Base-by-base conservation (phyloP, 805 yeast genomes). In the Schizosaccharomyces cryophilus region DNA sequence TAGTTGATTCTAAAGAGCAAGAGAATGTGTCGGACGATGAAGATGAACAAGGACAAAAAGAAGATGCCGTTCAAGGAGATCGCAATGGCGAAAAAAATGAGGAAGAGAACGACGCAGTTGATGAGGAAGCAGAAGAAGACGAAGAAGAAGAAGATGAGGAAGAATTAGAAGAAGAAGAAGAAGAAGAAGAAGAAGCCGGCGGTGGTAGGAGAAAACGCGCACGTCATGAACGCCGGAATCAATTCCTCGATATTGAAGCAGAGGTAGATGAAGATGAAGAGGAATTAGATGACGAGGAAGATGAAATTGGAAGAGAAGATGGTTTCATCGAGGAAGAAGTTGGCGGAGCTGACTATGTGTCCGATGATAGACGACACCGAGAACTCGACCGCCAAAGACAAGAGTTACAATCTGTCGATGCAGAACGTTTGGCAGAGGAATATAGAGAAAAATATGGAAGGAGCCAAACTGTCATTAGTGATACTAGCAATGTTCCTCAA, bases 211-310 rank as follows among this genome's bases (percentile, higher is more conserved):
- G 71, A 54, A 70, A 72, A 60, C 66, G 66, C 70, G 75, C 67
- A 65, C 73, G 69, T 71, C 74, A 71, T 70, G 77, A 69, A 21
- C 70, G 67, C 59, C 77, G 85, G 63, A 90, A 90, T 71, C 89
- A 85, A 76, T 93, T 88, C 72, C 78, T 93, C 73, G 98, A 93
- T 85, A 95, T 93, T 61, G 97, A 93, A 76, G 98, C 96, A 63
- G 97, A 90, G 71, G 98, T 93, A 62, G 95, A 90, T 71, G 97
- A 90, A 64, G 97, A 93, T 66, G 97, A 93, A 61, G 97, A 90
- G 65, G 94, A 85, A 54, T 81, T 82, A 38, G 90, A 87, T 64
- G 97, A 89, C 64, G 97, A 88, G 59, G 97, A 90, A 64, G 97
- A 94, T n/a, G 96, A 85, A 64, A 73, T 86, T 38, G 80, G 84